Base-by-base conservation (phyloP, 768 basidiomycete genomes). In the Phaffia australis region DNA sequence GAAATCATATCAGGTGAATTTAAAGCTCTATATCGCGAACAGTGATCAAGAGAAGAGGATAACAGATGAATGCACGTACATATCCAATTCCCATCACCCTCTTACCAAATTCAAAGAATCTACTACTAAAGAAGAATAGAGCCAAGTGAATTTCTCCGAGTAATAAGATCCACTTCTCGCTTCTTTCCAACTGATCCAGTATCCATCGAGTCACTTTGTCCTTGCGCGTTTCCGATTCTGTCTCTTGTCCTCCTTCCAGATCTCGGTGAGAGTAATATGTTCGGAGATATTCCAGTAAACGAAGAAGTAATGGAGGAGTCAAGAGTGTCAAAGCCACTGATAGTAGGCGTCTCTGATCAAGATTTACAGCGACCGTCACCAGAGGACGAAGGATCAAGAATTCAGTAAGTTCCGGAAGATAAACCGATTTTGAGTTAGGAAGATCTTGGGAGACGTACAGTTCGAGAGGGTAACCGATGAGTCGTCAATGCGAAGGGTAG, bases 101-200 rank as follows among this genome's bases (percentile, higher is more conserved):
- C 74, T 84, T 86, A 58, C 80, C 75, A 21, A 88, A 72, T 73
- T 85, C 84, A 75, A 92, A 87, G 74, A 90, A 90, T n/a, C 80
- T 81, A 8, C 89, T 89, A 60, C 79, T 80, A 48, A 91, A 75
- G 76, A 91, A 91, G 75, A 92, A 92, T 48, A 85, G 68, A 0
- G 87, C 87, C 1, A 92, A 80, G 72, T 92, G 90, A 58, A 87
- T 74, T 71, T 92, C 88, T 2, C 82, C 77, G 8, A 80, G 75
- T 18, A 84, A 73, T 63, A 85, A 83, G n/a, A 88, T 69, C 7
- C 77, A 73, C 1, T 71, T 68, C n/a, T 86, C 84, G 29, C 87
- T 57, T 27, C 69, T 70, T 16, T 74, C 75, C 3, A 81, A 64
- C 6, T 72, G 11, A 1, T 69, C 70, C 15, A 77, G 75, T 3